Evolutionary conservation across 768 basidiomycete genomes (phyloP), one percentile per base, ranked within the genome.

Genomic region (Amanita inopinata): DNA sequence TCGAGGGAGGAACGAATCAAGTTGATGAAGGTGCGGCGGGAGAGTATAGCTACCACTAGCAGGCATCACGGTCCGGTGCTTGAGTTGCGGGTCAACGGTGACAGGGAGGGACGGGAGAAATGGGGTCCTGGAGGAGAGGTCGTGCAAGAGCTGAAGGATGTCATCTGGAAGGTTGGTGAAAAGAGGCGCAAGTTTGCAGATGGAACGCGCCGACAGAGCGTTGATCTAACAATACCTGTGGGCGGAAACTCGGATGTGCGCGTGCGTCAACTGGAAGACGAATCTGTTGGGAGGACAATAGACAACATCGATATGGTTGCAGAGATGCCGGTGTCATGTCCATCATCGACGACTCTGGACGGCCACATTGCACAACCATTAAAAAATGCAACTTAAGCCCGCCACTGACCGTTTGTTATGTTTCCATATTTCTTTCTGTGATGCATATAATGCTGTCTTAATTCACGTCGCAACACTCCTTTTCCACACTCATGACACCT

Each of bases 101-200:
- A 35, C 34, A 37, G 42, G 23, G 37, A 49, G 25, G 56, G 53
- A 12, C 52, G 57, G 28, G 78, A 74, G 58, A 63, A 65, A 44
- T 80, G 80, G 80, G 83, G 82, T 0, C 84, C 82, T 5, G 75
- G 77, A 3, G 80, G 78, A 1, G 86, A 88, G 47, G 84, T 89
- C 25, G 83, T 89, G 4, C 78, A 85, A 56, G 86, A 89, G 57
- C 64, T 89, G 49, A 85, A 83, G 57, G 86, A 88, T 51, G 85
- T 89, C 8, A 89, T 89, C 22, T 85, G 82, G 83, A 82, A 86
- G 57, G 86, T 89, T 6, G 74, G 84, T 23, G 82, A 88, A 60
- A 67, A 70, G 53, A 66, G 78, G 56, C 62, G 80, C 46, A 70
- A 67, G 58, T 66, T 80, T 69, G 56, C 56, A 32, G 52, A 57